Evolutionary conservation across 768 basidiomycete genomes (phyloP), one percentile per base, ranked within the genome.

Genomic region (Lentinula lateritia): DNA sequence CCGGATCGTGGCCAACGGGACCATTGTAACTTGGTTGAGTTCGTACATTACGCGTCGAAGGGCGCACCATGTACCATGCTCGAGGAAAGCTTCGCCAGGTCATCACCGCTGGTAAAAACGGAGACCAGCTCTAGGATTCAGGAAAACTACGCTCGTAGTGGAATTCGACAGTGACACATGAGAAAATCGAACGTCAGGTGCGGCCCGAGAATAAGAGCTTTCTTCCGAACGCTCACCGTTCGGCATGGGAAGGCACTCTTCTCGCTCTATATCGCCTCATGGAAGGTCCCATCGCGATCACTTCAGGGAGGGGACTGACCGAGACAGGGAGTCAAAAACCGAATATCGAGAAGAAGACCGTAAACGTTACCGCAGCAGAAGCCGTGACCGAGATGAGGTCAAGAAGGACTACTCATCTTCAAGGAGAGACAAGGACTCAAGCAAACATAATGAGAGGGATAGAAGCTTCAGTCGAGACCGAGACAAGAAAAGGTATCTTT

Each of bases 21-120:
- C 62, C 55, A 60, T 76, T 74, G 62, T 85, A 81, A 54, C 77
- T 79, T 9, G 85, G 77, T 69, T 89, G 86, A 15, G 87, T 88
- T 60, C 82, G 82, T 20, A 88, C 65, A 61, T 64, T 70, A 39
- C 59, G 59, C 12, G 59, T 52, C 8, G 50, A n/a, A 50, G 32
- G 28, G 16, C 18, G 58, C 15, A 18, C 23, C 35, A 28, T 15
- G 39, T 50, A 41, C 32, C 58, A 45, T 45, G 28, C 15, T n/a
- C 45, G 58, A 36, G 15, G 16, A 13, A n/a, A 35, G 32, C 35
- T 43, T 23, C 41, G 34, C 56, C 23, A 46, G 16, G 35, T 23
- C 58, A 59, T 59, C 28, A 20, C 18, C 10, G 42, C 34, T 8
- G 13, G 45, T n/a, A 10, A 20, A 35, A 50, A 58, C 28, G 34